Evolutionary conservation across 1,284 basidiomycete genomes (phyloP).

Genomic region (Heterobasidion irregulare): DNA sequence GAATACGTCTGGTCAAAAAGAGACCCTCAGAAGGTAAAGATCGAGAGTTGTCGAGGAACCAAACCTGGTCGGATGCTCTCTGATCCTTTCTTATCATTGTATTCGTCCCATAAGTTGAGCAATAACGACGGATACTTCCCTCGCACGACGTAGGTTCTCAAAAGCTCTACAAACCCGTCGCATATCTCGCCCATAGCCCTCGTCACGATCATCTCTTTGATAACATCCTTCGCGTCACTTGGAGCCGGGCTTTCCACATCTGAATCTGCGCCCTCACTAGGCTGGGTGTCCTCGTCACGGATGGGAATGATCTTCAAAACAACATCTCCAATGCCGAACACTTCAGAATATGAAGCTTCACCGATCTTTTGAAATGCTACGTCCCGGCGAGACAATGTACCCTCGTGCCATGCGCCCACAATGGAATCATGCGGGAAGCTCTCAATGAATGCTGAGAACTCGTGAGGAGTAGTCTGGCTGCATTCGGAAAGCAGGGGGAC

Average conservation of each 20-base stretch:
- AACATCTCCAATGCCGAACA: conserved; percentile 82
- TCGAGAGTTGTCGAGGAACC: conserved; percentile 13
- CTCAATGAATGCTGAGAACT: conserved; percentile 74
- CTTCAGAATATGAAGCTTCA: conserved; percentile 95
- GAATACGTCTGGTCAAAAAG: conserved; percentile 53
- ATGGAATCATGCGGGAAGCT: conserved; percentile 67
- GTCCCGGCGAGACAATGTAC: conserved; percentile 12
- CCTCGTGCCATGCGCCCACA: conserved; percentile 25
- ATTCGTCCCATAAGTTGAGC: conserved; percentile 83
- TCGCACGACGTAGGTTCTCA: conserved; percentile 78
- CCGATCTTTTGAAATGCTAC: conserved; percentile 74
- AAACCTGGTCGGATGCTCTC: conserved; percentile 84
- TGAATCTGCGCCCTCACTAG: conserved; percentile 1
- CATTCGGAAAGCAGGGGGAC: conserved; percentile 59
- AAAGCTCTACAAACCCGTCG: conserved; percentile 69
- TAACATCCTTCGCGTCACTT: conserved; percentile 67
- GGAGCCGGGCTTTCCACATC: conserved; percentile 55
- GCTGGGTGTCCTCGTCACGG: conserved; percentile 43
- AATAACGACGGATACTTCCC: conserved; percentile 78
- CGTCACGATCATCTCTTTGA: conserved; percentile 86
- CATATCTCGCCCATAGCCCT: conserved; percentile 67
- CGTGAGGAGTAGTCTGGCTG: conserved; percentile 53
- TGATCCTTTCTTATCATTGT: conserved; percentile 60
- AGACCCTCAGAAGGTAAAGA: not conserved
- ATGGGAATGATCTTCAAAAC: conserved; percentile 86